Conservation (phyloP, 164 flowering plant species). For the Euptelea pleiosperma region DNA sequence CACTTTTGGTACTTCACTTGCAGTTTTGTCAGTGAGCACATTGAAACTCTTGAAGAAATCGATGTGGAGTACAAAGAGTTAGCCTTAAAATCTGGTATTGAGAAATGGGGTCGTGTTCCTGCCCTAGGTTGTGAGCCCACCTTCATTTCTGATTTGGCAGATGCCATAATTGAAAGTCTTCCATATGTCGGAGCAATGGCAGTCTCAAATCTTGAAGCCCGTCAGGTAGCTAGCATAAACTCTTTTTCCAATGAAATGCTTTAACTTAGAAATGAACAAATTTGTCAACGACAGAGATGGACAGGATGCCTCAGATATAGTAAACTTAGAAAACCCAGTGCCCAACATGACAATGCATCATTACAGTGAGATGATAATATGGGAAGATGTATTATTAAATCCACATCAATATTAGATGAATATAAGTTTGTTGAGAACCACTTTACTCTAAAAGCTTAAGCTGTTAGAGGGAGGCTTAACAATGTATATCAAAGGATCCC, state of each 20-base stretch:
- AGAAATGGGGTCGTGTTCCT: constrained; percentile 97
- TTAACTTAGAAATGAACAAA: neutral
- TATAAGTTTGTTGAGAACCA: no score
- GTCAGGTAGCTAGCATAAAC: constrained; percentile 52
- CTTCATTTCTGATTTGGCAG: constrained; percentile 92
- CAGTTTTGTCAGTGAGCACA: constrained; percentile 98
- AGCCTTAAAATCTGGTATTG: constrained; percentile 87
- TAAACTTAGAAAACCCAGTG: no score
- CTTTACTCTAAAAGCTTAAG: no score
- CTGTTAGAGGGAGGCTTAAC: no score
- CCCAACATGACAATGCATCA: no score
- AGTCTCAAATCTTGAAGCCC: constrained; percentile 91
- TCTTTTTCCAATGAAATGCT: constrained; percentile 8
- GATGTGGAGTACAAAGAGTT: constrained; percentile 97
- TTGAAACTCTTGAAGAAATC: constrained; percentile 96
- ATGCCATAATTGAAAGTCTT: constrained; percentile 96
- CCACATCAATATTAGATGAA: no score
- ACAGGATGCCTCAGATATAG: no score
- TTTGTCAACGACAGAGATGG: neutral
- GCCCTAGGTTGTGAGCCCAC: constrained; percentile 90
- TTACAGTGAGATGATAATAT: no score
- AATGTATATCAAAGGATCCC: no score
- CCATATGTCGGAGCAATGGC: constrained; percentile 99
- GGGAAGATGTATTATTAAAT: no score
- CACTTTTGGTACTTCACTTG: constrained; percentile 11